Conservation (phyloP, 1,284 basidiomycete genomes). For the Malassezia slooffiae region DNA sequence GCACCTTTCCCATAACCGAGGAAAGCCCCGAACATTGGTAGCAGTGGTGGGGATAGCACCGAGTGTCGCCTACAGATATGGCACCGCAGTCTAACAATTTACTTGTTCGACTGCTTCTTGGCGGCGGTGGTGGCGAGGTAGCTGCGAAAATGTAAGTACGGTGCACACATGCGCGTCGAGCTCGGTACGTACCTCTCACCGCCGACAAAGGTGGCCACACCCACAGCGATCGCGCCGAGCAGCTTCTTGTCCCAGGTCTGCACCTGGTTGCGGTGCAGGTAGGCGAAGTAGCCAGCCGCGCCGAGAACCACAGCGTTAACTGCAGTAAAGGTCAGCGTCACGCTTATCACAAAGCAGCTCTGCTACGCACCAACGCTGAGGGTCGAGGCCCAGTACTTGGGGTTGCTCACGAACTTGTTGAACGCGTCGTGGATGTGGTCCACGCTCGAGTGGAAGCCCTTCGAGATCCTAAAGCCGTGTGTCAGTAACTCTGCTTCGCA, state of each 20-base stretch:
- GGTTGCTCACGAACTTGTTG: slow-evolving; percentile 33
- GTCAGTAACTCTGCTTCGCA: no score
- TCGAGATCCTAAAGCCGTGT: slow-evolving; percentile 14
- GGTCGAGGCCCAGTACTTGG: slow-evolving; percentile 38
- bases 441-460: slow-evolving; percentile 11
- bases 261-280: slow-evolving; percentile 35
- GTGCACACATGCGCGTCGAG: background rate
- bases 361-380: slow-evolving; percentile 27
- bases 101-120: slow-evolving; percentile 16
- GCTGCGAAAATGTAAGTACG: background rate
- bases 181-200: slow-evolving; percentile 26
- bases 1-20: no score
- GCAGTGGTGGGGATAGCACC: no score
- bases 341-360: background rate
- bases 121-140: slow-evolving; percentile 6
- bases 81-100: no score
- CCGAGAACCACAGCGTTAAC: slow-evolving; percentile 39
- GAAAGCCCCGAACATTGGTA: no score
- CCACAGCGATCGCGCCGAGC: slow-evolving; percentile 32
- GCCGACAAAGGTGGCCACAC: slow-evolving; percentile 32
- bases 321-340: background rate
- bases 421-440: slow-evolving; percentile 25
- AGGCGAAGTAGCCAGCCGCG: slow-evolving; percentile 39
- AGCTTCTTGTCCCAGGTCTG: slow-evolving; percentile 30
- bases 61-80: no score